Percentiles rank a stretch among this genome's conserved stretches.
Conservation (phyloP, 345 rosid species). For the Rubroshorea leprosula region DNA sequence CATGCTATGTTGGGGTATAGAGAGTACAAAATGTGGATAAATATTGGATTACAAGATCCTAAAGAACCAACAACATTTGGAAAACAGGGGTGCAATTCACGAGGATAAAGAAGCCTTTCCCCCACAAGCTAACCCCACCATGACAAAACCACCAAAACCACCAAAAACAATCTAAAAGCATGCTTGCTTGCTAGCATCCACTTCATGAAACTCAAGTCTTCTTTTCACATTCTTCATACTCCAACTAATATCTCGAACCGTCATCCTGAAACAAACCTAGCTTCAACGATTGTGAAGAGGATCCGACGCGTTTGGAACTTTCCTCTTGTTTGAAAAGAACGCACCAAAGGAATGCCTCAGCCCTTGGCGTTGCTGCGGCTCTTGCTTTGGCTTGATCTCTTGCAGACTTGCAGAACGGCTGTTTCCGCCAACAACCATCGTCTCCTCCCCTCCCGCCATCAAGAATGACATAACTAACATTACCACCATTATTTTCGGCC, state of each 20-base stretch:
- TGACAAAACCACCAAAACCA: conserved; percentile 11
- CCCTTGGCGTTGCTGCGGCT: conserved; percentile 11
- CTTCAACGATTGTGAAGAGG: conserved; percentile 73
- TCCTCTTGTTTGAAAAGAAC: conserved; percentile 45
- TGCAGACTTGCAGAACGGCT: conserved; percentile 1
- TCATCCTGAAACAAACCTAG: not conserved
- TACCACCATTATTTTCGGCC: conserved; percentile 23
- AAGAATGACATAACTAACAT: conserved; percentile 22
- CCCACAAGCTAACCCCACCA: conserved; percentile 18
- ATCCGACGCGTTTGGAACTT: conserved; percentile 62
- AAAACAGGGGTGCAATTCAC: conserved; percentile 14
- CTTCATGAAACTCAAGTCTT: conserved; percentile 11
- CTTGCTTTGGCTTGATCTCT: conserved; percentile 15
- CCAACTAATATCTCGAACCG: not conserved
- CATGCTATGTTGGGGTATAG: not conserved
- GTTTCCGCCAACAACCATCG: conserved; percentile 8
- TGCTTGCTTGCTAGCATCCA: conserved; percentile 1
- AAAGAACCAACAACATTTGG: conserved; percentile 10
- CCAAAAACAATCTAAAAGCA: not conserved
- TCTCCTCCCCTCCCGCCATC: conserved; percentile 28
- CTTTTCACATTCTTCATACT: conserved; percentile 10
- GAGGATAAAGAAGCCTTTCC: conserved; percentile 9
- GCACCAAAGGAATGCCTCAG: conserved; percentile 22
- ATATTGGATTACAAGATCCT: conserved; percentile 1
- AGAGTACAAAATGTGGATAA: not conserved